A percentile compares a stretch with the other conserved stretches of the same genome.
Evolutionary conservation across 139 green algal species (phyloP).

Genomic region (Gonium pectorale): DNA sequence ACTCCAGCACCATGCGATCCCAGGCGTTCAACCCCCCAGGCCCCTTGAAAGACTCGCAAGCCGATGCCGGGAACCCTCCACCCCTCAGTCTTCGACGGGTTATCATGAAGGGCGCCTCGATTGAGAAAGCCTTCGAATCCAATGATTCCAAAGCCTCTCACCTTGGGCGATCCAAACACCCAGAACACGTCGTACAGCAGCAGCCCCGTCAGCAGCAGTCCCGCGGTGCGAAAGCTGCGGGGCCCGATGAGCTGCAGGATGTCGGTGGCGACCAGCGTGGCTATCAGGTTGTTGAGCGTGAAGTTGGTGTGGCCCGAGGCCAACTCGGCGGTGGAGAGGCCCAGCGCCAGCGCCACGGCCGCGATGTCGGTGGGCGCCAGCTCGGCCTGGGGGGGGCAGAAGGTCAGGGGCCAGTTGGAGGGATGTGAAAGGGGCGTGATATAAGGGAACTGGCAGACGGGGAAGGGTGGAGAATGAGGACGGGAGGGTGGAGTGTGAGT

Average conservation of each 20-base stretch:
- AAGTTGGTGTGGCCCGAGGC: constrained; percentile 75
- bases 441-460: not conserved
- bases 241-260: constrained; percentile 78
- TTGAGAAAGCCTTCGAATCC: too few species aligned
- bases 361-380: constrained; percentile 55
- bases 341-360: constrained; percentile 59
- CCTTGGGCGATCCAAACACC: constrained; percentile 62
- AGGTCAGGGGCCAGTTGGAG: too few species aligned
- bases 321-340: constrained; percentile 62
- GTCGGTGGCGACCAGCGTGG: constrained; percentile 57
- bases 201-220: constrained; percentile 84
- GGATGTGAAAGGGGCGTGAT: too few species aligned
- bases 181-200: constrained; percentile 92
- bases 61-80: too few species aligned
- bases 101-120: too few species aligned
- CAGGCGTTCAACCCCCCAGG: too few species aligned
- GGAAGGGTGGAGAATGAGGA: not conserved
- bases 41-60: too few species aligned
- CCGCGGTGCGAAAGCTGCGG: constrained; percentile 80
- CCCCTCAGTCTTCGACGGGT: too few species aligned
- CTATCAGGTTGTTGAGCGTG: constrained; percentile 88
- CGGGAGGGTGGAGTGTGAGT: too few species aligned
- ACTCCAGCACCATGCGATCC: too few species aligned
- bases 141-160: too few species aligned
- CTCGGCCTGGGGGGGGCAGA: constrained; percentile 14